These are phyloP conservation scores for Fusarium marasasianum DNA, from an alignment of 2,329 filamentous ascomycete species.

Conservation along the genomic window DNA sequence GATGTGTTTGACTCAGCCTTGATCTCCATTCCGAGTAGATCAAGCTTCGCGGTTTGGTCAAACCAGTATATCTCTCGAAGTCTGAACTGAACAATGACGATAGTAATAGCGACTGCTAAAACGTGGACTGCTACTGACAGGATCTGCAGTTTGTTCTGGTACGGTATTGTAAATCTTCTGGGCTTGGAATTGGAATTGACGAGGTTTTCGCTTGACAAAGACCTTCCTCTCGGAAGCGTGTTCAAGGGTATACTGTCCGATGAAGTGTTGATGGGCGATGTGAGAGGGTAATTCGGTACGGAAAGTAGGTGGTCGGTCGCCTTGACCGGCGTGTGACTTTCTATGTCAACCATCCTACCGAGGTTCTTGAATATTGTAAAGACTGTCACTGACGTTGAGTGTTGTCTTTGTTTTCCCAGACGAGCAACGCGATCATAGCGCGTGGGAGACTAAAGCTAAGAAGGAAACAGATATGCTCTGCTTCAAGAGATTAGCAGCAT, in stretches of 20 bases:
- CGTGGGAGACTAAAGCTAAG: fast-evolving
- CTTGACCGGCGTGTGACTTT: neutral
- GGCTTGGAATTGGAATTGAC: neutral
- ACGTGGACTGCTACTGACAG: fast-evolving
- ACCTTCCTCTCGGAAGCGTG: fast-evolving
- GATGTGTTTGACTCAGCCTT: neutral
- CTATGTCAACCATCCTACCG: neutral
- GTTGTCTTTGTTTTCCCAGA: fast-evolving
- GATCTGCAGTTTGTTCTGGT: neutral
- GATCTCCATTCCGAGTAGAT: neutral
- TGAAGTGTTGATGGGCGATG: fast-evolving
- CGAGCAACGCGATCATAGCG: fast-evolving
- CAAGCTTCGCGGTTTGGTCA: neutral
- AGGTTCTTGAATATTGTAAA: fast-evolving
- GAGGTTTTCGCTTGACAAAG: neutral
- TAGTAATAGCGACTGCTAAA: neutral
- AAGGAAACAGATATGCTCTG: neutral
- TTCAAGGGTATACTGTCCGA: neutral
- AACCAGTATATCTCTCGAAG: neutral
- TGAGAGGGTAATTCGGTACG: fast-evolving
- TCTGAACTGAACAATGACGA: neutral
- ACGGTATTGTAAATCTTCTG: neutral
- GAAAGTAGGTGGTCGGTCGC: neutral
- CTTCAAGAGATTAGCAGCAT: fast-evolving
- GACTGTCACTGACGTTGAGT: fast-evolving